These are phyloP conservation scores for Solioccasus polychromus DNA, from an alignment of 768 basidiomycete species.

Conservation along the genomic window DNA sequence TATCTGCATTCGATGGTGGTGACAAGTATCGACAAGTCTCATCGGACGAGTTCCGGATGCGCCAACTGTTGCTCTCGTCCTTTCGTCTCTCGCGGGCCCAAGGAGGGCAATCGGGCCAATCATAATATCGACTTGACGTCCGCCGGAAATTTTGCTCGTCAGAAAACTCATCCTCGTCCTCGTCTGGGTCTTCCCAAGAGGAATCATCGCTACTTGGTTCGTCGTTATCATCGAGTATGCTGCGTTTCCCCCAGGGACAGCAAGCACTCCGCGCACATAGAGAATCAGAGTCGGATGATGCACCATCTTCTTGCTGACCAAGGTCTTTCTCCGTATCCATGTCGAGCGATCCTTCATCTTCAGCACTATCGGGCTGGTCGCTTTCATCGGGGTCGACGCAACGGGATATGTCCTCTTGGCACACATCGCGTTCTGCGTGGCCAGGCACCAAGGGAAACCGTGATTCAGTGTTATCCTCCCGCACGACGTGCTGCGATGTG, in stretches of 20 bases:
- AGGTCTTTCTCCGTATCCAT: neutral
- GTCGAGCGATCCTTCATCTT: neutral
- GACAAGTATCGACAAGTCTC: conserved; percentile 7
- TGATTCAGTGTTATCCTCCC: neutral
- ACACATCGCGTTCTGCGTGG: neutral
- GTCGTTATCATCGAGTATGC: neutral
- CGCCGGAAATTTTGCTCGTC: neutral
- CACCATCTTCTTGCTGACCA: neutral
- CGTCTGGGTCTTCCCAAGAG: conserved; percentile 9
- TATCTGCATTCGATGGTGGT: neutral
- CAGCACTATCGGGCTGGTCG: neutral
- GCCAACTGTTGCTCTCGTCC: conserved; percentile 12
- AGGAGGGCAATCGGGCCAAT: neutral
- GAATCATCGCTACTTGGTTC: conserved; percentile 2
- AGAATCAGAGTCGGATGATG: neutral
- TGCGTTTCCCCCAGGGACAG: neutral
- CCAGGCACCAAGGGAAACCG: neutral
- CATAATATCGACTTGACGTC: neutral
- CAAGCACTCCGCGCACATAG: neutral
- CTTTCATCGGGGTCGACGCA: neutral
- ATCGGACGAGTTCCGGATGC: neutral
- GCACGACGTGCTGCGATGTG: neutral
- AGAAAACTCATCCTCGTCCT: conserved; percentile 7
- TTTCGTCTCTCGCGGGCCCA: conserved; percentile 5
- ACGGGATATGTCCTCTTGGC: neutral